Base-by-base conservation (phyloP, 768 basidiomycete genomes). In the Hygrocybe punicea region DNA sequence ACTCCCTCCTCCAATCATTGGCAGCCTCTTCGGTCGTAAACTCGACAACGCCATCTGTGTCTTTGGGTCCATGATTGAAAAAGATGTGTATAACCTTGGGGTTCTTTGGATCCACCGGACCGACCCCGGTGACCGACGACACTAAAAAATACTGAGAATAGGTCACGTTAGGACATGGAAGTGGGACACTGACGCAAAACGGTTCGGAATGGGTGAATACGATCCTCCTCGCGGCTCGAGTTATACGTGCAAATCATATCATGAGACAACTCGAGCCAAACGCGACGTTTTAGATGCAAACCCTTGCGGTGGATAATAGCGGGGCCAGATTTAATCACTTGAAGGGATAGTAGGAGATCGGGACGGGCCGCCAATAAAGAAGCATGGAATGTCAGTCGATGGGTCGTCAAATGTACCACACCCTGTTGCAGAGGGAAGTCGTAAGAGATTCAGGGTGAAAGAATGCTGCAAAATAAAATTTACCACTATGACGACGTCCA, bases 331-430 rank as follows among this genome's bases (percentile, higher is more conserved):
- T 78, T 81, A 46, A 86, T 68, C 16, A 80, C 57, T 37, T 76
- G 69, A 19, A 71, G 67, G 6, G 66, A 56, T 11, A 65, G 60
- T 7, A 60, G 56, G 35, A 71, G 56, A 44, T 69, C 75, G 5
- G 76, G 71, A n/a, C 68, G 65, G 23, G 75, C 73, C 0, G 81
- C 73, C 14, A 83, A 76, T 17, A 88, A 66, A 9, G 84, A 78
- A 2, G 86, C 86, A 62, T 87, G 85, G 65, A 88, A 88, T 0
- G 83, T 71, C 17, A 87, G 59, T 4, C 86, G 78, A 67, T 86
- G 84, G 0, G 83, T 84, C 1, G 86, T 88, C 17, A 87, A 66
- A 65, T 86, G 84, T 16, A 86, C 70, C 33, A 83, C 81, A 6
- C 85, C 83, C 77, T 29, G 29, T 82, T n/a, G n/a, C n/a, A n/a